Evolutionary conservation across 257 asterid genomes (phyloP).

Genomic region (Linderniella brevidens): DNA sequence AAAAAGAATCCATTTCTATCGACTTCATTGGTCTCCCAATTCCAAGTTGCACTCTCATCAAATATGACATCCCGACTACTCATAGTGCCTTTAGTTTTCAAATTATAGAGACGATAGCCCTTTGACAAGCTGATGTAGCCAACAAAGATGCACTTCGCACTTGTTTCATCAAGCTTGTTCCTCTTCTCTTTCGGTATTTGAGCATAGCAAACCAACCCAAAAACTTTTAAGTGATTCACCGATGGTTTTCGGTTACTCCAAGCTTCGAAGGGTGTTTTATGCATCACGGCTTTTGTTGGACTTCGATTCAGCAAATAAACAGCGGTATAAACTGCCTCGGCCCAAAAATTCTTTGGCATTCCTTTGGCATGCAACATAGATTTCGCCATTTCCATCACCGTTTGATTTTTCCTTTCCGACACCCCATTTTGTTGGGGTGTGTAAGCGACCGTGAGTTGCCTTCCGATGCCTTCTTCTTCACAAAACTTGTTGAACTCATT

Average conservation of each 20-base stretch:
- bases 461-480: not conserved
- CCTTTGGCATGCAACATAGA: conserved; percentile 1
- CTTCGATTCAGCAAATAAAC: not conserved
- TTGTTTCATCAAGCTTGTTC: not conserved
- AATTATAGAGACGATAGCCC: too few relatives aligned
- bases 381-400: conserved; percentile 1
- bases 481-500: conserved; percentile 1
- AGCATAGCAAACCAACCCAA: not conserved
- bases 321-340: not conserved
- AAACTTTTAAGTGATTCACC: not conserved
- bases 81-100: too few relatives aligned
- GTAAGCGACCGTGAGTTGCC: not conserved
- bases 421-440: conserved; percentile 6
- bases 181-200: conserved; percentile 1
- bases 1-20: not conserved
- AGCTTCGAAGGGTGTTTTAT: not conserved
- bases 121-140: too few relatives aligned
- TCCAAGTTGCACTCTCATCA: not conserved
- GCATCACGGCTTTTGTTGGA: not conserved
- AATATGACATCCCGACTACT: not conserved
- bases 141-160: too few relatives aligned
- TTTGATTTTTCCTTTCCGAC: not conserved
- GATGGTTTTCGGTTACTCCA: not conserved
- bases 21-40: not conserved
- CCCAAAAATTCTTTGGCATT: not conserved